Base-by-base conservation (phyloP, 2,329 filamentous ascomycete genomes). In the Calonectria honghensis region DNA sequence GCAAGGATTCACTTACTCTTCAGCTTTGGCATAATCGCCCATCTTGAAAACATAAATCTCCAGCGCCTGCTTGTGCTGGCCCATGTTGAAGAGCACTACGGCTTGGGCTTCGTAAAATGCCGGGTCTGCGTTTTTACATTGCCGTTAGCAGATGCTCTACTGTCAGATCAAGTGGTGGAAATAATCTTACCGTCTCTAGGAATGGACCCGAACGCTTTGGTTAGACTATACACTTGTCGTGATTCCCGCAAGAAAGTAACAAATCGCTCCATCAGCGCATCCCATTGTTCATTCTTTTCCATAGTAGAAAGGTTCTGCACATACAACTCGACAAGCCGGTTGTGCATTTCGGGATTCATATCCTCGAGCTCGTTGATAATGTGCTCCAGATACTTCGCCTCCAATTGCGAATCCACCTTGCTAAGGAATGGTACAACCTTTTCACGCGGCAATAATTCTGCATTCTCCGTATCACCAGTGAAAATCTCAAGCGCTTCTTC, bases 1-100 rank as follows among this genome's bases (percentile, higher is more conserved):
- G 16, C 9, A 41, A n/a, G 4, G 24, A 32, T 32, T 20, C 27
- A 35, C 92, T 75, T 87, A 98, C 93, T 98, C 95, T 90, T 99
- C 97, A 39, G 97, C 97, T 85, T 98, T 98, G 16, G 87, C 88
- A 76, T 95, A 96, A 83, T 98, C 94, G 78, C 94, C 88, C 84
- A 99, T 91, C 84, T 96, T 97, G 86, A 98, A 99, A 35, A 98
- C 96, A 83, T 98, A 99, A 68, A 99, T 98, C 83, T 97, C 94
- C n/a, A 99, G 87, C 0, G 97, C 97, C 85, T 98, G 96, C 82
- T 95, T 96, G 86, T 99, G 96, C 80, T 96, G 94, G 9, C 95
- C 95, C 95, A 98, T 98, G 79, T 97, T 97, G 85, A 95, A 96
- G 50, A 98, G 91, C 27, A 98, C 93, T 57, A 98, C 93, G 9